A percentile compares a stretch with the other conserved stretches of the same genome.
These are phyloP conservation scores for Aspergillus tamarii DNA, from an alignment of 2,329 filamentous ascomycete species.

Conservation along the genomic window DNA sequence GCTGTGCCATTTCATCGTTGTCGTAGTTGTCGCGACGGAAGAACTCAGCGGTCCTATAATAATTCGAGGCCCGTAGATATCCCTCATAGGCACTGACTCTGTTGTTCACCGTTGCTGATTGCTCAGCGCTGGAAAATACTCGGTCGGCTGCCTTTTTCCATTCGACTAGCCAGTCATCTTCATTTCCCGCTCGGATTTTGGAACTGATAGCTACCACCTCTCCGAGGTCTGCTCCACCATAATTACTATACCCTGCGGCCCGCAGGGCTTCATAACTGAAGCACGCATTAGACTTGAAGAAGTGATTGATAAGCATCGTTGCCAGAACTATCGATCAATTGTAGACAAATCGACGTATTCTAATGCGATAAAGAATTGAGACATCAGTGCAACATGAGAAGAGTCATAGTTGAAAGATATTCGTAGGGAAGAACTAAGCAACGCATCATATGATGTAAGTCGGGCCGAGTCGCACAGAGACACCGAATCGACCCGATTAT, in stretches of 20 bases:
- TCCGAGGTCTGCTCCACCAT: constrained; percentile 3
- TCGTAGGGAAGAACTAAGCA: background rate
- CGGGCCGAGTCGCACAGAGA: too few relatives aligned
- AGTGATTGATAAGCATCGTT: background rate
- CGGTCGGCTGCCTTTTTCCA: constrained; percentile 4
- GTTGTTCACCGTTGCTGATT: background rate
- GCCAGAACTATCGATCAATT: background rate
- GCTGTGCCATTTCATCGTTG: constrained; percentile 1
- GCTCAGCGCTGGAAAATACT: background rate
- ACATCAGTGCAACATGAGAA: background rate
- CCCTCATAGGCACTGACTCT: background rate
- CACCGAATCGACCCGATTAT: background rate
- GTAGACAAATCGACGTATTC: background rate
- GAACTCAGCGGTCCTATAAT: constrained; percentile 3
- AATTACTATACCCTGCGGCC: constrained; percentile 4
- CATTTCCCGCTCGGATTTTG: background rate
- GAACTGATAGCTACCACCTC: constrained; percentile 3
- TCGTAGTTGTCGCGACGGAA: background rate
- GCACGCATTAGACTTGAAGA: constrained; percentile 2
- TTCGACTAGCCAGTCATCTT: constrained; percentile 2
- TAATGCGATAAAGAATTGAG: background rate
- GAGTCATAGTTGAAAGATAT: background rate
- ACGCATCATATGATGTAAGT: too few relatives aligned
- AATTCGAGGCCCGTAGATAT: constrained; percentile 2
- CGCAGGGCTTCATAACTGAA: constrained; percentile 8